Conservation (phyloP, 129 eudicot species). For the Rutidosis leptorrhynchoides region DNA sequence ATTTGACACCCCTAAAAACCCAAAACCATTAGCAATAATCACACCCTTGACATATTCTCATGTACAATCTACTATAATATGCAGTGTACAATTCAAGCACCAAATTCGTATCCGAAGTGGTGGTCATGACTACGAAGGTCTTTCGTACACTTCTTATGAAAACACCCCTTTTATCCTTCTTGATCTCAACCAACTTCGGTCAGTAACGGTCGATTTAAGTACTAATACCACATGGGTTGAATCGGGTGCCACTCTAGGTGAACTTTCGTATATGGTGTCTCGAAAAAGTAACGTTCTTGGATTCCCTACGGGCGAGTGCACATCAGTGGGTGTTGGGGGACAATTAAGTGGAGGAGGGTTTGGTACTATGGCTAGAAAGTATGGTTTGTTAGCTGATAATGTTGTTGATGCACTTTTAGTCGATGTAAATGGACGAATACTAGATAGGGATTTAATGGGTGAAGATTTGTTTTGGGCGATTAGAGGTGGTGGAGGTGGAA, state of each 20-base stretch:
- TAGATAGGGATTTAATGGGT: not conserved
- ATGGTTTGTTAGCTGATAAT: slow-evolving; percentile 9
- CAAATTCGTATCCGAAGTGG: slow-evolving; percentile 17
- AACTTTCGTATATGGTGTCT: slow-evolving; percentile 10
- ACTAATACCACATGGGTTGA: slow-evolving; percentile 13
- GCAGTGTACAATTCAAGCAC: not conserved
- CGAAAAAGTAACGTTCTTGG: not conserved
- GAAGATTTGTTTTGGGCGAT: slow-evolving; percentile 18
- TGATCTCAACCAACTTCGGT: slow-evolving; percentile 15
- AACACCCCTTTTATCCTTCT: slow-evolving; percentile 10
- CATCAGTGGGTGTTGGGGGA: slow-evolving; percentile 11
- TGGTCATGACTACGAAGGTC: slow-evolving; percentile 10
- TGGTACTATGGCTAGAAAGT: slow-evolving; percentile 14
- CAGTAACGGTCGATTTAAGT: not conserved
- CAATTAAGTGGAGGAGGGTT: slow-evolving; percentile 12
- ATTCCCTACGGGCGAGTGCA: slow-evolving; percentile 7
- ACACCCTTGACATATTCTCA: not conserved
- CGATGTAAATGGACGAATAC: slow-evolving; percentile 3
- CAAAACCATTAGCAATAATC: slow-evolving; percentile 15
- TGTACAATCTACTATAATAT: slow-evolving; percentile 10
- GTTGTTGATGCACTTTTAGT: slow-evolving; percentile 5
- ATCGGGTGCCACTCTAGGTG: slow-evolving; percentile 15
- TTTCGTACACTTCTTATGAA: not conserved
- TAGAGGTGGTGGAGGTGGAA: slow-evolving; percentile 12
- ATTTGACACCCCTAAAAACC: not conserved